Conservation (phyloP, 108 stramenopile genomes). For the Pseudonitzschia multiseries region DNA sequence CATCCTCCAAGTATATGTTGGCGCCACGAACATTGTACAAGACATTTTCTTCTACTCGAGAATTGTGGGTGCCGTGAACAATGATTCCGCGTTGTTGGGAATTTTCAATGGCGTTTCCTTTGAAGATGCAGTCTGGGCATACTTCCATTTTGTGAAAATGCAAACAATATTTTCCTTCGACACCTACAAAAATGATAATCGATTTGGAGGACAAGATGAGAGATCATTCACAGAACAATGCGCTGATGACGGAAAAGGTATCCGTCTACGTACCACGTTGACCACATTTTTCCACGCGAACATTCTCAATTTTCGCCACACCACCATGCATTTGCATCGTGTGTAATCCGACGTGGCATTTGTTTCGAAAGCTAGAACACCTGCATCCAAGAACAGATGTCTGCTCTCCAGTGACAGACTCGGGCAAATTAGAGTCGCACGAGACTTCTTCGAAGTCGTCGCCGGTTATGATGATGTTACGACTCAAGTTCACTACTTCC, state of each 20-base stretch:
- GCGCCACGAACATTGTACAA: constrained; percentile 65
- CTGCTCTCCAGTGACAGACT: constrained; percentile 41
- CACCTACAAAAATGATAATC: not conserved
- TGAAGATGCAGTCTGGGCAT: constrained; percentile 52
- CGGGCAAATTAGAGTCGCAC: constrained; percentile 46
- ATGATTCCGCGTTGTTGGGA: constrained; percentile 64
- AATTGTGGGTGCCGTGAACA: constrained; percentile 54
- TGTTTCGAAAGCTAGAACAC: constrained; percentile 41
- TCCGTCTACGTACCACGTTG: constrained; percentile 44
- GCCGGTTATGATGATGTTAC: constrained; percentile 60
- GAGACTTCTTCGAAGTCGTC: constrained; percentile 53
- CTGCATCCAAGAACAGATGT: constrained; percentile 27
- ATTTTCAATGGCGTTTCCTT: constrained; percentile 55
- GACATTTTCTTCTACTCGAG: constrained; percentile 47
- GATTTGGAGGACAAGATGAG: not conserved
- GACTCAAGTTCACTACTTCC: constrained; percentile 55
- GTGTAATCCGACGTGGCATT: constrained; percentile 59
- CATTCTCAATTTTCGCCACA: constrained; percentile 38
- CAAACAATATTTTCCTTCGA: constrained; percentile 21
- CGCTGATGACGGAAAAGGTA: not conserved
- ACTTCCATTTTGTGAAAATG: constrained; percentile 52
- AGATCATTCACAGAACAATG: not conserved
- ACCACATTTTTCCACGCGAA: constrained; percentile 57
- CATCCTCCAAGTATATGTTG: constrained; percentile 62
- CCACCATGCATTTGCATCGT: constrained; percentile 23